Evolutionary conservation across 371 early-diverging fungal genomes (phyloP).

Genomic region (Mucor irregularis): DNA sequence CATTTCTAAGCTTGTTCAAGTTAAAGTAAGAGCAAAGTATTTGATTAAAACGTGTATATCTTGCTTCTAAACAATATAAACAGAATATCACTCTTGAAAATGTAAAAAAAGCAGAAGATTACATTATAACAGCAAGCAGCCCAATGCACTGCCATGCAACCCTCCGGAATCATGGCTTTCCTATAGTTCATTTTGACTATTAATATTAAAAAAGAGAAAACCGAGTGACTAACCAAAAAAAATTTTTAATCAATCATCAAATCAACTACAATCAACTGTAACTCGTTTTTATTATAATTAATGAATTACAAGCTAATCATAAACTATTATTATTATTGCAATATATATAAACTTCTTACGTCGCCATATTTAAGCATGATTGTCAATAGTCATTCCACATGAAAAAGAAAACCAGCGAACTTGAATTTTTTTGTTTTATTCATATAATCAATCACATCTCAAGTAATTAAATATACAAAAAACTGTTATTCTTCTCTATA

Average conservation of each 20-base stretch:
- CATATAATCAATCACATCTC: too few relatives aligned
- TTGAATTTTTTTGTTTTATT: slow-evolving; percentile 4
- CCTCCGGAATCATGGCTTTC: slow-evolving; percentile 18
- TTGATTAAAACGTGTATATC: slow-evolving; percentile 16
- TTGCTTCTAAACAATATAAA: slow-evolving; percentile 14
- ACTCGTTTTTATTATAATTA: slow-evolving; percentile 12
- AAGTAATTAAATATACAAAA: too few relatives aligned
- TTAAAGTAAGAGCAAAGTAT: slow-evolving; percentile 20
- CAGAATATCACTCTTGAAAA: slow-evolving; percentile 21
- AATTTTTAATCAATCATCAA: slow-evolving; percentile 15
- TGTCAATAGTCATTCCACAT: slow-evolving; percentile 6
- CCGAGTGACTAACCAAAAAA: slow-evolving; percentile 13
- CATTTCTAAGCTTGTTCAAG: slow-evolving; percentile 19
- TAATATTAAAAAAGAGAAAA: slow-evolving; percentile 22
- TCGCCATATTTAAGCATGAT: slow-evolving; percentile 1
- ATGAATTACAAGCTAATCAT: slow-evolving; percentile 7
- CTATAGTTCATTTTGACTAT: slow-evolving; percentile 11
- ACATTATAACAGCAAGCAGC: slow-evolving; percentile 14
- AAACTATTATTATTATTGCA: slow-evolving; percentile 11
- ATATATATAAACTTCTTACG: slow-evolving; percentile 4
- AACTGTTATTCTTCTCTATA: too few relatives aligned
- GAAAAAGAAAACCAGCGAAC: slow-evolving; percentile 7
- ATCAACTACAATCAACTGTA: slow-evolving; percentile 16
- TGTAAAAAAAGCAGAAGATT: slow-evolving; percentile 20
- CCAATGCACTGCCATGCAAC: slow-evolving; percentile 18